These are phyloP conservation scores for Solanum acaule DNA, from an alignment of 257 asterid genomes.

Conservation along the genomic window DNA sequence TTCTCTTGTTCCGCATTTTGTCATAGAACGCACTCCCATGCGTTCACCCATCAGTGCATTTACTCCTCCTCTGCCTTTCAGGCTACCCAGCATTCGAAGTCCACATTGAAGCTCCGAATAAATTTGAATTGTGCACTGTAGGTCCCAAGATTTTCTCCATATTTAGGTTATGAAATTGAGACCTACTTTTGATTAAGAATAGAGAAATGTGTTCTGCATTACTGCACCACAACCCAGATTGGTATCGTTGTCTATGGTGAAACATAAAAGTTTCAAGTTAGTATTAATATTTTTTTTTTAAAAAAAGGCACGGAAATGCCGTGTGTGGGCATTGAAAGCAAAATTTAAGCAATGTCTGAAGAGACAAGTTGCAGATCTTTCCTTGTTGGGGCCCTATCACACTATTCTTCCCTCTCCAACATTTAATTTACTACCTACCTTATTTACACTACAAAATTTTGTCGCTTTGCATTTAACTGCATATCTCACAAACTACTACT, in stretches of 20 bases:
- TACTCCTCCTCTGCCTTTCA: not conserved
- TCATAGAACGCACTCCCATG: not conserved
- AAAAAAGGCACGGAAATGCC: constrained; percentile 43
- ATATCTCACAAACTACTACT: not conserved
- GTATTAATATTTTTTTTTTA: not conserved
- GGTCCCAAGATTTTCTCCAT: no score
- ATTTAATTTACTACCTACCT: not conserved
- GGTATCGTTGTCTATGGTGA: not conserved
- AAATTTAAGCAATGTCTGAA: not conserved
- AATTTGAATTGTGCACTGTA: not conserved
- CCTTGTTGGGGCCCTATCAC: not conserved
- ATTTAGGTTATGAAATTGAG: accelerated
- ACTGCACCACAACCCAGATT: not conserved
- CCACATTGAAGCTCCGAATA: no score
- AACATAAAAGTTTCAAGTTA: not conserved
- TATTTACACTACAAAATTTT: not conserved
- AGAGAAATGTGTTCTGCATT: no score
- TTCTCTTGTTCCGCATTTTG: not conserved
- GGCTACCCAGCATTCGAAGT: not conserved
- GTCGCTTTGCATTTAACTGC: not conserved
- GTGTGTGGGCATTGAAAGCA: constrained; percentile 43
- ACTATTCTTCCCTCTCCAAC: not conserved
- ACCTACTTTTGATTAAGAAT: not conserved
- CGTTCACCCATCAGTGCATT: not conserved
- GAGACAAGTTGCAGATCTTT: constrained; percentile 37